Evolutionary conservation across 768 basidiomycete species (phyloP).

Genomic region (Aureoboletus auriporus): DNA sequence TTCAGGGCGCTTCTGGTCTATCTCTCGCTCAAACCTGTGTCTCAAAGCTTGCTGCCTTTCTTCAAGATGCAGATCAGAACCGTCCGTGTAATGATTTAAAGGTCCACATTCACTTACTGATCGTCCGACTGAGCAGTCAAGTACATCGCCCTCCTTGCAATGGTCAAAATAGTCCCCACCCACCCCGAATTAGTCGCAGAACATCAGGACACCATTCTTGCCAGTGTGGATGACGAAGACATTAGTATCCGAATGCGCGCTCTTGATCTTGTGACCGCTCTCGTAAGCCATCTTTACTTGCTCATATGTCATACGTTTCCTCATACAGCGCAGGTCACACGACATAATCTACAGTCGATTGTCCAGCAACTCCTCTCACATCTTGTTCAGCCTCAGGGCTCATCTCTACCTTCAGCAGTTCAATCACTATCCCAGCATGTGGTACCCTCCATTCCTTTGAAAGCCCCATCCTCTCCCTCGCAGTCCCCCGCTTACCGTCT

Average conservation of each 20-base stretch:
- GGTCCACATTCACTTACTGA: slow-evolving; percentile 11
- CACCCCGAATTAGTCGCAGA: slow-evolving; percentile 87
- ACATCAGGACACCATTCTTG: slow-evolving; percentile 87
- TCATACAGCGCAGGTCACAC: slow-evolving; percentile 58
- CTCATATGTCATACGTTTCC: neutral
- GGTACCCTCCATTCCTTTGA: slow-evolving; percentile 35
- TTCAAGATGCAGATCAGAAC: slow-evolving; percentile 93
- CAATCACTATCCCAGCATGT: slow-evolving; percentile 52
- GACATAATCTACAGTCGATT: slow-evolving; percentile 80
- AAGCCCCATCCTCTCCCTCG: slow-evolving; percentile 45
- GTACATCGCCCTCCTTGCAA: slow-evolving; percentile 91
- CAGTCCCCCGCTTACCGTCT: slow-evolving; percentile 86
- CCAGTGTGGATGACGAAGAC: slow-evolving; percentile 89
- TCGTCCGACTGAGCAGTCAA: slow-evolving; percentile 61
- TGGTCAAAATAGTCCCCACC: slow-evolving; percentile 93
- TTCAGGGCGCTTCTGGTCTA: slow-evolving; percentile 73
- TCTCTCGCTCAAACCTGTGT: slow-evolving; percentile 84
- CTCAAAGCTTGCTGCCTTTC: slow-evolving; percentile 88
- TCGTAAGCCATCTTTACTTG: slow-evolving; percentile 50
- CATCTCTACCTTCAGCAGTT: slow-evolving; percentile 54
- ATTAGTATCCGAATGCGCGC: slow-evolving; percentile 96
- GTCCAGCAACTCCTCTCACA: slow-evolving; percentile 88
- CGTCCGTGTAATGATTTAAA: slow-evolving; percentile 48
- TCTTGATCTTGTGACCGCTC: slow-evolving; percentile 87
- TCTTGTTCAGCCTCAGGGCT: slow-evolving; percentile 59